Base-by-base conservation (phyloP, 2,329 filamentous ascomycete genomes). In the Sclerotinia subarctica region DNA sequence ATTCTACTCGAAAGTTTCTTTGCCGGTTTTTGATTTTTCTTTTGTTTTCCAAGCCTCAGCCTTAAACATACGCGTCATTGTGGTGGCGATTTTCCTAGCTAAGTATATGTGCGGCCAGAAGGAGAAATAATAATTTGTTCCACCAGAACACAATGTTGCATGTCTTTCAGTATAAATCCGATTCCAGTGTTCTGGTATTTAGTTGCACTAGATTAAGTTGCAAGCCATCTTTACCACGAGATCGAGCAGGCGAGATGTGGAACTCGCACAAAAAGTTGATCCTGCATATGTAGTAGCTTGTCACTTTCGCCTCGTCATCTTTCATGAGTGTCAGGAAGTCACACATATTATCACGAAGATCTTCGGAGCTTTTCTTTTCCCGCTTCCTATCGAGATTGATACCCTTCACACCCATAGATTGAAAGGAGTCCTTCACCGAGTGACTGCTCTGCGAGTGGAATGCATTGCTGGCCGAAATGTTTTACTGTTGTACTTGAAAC, bases 131-230 rank as follows among this genome's bases (percentile, higher is more conserved):
- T n/a, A 32, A 38, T 26, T 59, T 51, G 46, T 51, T 15, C 46
- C 21, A 51, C 32, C n/a, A 38, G 32, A 63, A n/a, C n/a, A 51
- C 59, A 63, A 8, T 8, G 46, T 63, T 15, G n/a, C 46, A 63
- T 32, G 29, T 42, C n/a, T n/a, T 63, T 51, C 15, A 42, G 8
- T 51, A 51, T 38, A 38, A 38, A 38, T 63, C 29, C 46, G 29
- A 51, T 63, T 42, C 59, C 59, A 52, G 47, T 63, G 46, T 38
- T 42, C 47, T 51, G 59, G 59, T 42, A 63, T 63, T 63, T n/a
- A 17, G 32, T 42, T 52, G 47, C 15, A 63, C 59, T 49, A 63
- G 46, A 63, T 63, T 63, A 26, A 24, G 21, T 63, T 51, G 15
- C 11, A 38, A 63, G 32, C 46, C n/a, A 42, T n/a, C 15, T 21